These are phyloP conservation scores for Penicillium verrucosum DNA, from an alignment of 2,329 filamentous ascomycete genomes.

Conservation along the genomic window DNA sequence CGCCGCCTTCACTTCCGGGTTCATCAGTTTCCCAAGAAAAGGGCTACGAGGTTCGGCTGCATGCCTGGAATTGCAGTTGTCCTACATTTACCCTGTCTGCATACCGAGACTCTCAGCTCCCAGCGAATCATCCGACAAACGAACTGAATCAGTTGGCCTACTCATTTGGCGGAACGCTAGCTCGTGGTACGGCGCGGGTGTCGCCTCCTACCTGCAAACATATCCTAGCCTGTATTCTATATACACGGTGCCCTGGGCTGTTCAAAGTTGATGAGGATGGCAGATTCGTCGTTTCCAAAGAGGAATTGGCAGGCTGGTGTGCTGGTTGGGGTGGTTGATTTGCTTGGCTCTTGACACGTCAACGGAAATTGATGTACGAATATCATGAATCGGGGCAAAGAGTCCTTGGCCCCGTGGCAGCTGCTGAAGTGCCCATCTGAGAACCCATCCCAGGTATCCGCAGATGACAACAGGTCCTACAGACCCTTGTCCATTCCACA, in stretches of 20 bases:
- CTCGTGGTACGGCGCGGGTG: constrained; percentile 16
- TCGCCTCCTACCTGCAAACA: constrained; percentile 70
- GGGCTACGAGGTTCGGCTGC: constrained; percentile 68
- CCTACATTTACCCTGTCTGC: constrained; percentile 75
- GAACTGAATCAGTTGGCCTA: constrained; percentile 16
- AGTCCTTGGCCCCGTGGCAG: background rate
- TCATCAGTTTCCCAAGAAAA: constrained; percentile 28
- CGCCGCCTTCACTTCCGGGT: constrained; percentile 24
- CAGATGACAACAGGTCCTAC: background rate
- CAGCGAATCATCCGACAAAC: background rate
- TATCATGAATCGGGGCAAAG: background rate
- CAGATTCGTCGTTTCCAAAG: constrained; percentile 50
- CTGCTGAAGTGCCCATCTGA: background rate
- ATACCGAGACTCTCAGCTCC: constrained; percentile 49
- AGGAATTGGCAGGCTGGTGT: constrained; percentile 71
- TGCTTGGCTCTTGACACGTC: background rate
- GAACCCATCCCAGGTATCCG: background rate
- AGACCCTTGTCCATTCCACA: background rate
- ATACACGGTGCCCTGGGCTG: constrained; percentile 59
- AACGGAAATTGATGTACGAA: background rate
- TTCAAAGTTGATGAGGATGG: constrained; percentile 59
- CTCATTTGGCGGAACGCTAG: constrained; percentile 39
- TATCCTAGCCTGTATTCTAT: constrained; percentile 76
- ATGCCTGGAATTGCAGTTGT: constrained; percentile 86
- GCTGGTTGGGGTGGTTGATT: constrained; percentile 44